Evolutionary conservation across 1,139 yeast genomes (phyloP), one percentile per base, ranked within the genome.

Genomic region (Diutina pseudorugosa): DNA sequence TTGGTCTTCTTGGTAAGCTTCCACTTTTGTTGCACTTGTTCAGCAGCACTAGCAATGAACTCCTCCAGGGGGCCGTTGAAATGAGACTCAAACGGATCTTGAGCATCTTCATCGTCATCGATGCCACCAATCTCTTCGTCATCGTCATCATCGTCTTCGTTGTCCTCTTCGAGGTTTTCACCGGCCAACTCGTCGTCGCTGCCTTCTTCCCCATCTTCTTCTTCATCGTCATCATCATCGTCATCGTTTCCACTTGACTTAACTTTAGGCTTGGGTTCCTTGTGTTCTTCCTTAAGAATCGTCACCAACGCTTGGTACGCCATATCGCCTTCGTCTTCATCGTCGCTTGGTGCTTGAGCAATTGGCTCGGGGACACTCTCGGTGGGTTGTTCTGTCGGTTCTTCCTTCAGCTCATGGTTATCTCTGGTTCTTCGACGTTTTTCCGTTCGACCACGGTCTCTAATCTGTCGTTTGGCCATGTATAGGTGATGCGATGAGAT

Each of bases 291-390:
- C 51, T 76, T 76, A 55, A 89, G 71, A 52, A 88, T 73, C 0
- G 94, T 84, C 62, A 90, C 68, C 52, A 90, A 70, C 0, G 96
- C 95, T 59, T 80, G 77, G 63, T 88, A 88, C 0, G 94, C 93
- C 62, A 45, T 45, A 12, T 27, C 49, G 3, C 21, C 30, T 11
- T 21, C 33, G 9, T 45, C 49, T 9, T 27, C 49, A 44, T 16
- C 33, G 8, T 45, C 49, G 25, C 9, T 16, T 30, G 36, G 36
- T 11, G 36, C 36, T 30, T 30, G n/a, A 5, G n/a, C 36, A 12
- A 30, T 30, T 12, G 36, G n/a, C 7, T 25, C 40, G 19, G 20
- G 14, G 16, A 14, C 49, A 16, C 18, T 8, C 9, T 25, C 30
- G 49, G 40, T 4, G 6, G 19, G 33, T 21, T 21, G 20, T 2